Evolutionary conservation across 2,329 filamentous ascomycete species (phyloP).

Genomic region (Neospermospora avenae): DNA sequence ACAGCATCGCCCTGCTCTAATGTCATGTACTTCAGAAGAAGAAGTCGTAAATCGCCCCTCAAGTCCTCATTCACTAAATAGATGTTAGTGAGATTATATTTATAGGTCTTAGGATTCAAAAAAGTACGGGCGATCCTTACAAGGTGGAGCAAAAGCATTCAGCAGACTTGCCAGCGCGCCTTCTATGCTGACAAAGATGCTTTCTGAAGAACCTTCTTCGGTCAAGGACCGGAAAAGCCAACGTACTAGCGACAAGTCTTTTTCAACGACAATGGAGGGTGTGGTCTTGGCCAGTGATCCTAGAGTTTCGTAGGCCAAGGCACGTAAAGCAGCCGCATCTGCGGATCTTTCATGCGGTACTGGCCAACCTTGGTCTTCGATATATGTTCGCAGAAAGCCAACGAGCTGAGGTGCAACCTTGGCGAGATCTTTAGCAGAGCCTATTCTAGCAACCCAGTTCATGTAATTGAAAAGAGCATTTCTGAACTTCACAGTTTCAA

Average conservation of each 20-base stretch:
- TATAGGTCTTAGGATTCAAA: not conserved
- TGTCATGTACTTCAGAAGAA: constrained; percentile 68
- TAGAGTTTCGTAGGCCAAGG: constrained; percentile 85
- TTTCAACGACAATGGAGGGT: constrained; percentile 52
- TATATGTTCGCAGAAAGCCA: constrained; percentile 65
- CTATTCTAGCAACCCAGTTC: constrained; percentile 79
- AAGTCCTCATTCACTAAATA: constrained; percentile 36
- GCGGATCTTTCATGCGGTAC: constrained; percentile 53
- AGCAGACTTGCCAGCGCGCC: constrained; percentile 78
- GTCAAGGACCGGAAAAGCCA: constrained; percentile 85
- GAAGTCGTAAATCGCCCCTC: constrained; percentile 36
- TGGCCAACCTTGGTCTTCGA: constrained; percentile 83
- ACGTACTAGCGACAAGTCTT: constrained; percentile 52
- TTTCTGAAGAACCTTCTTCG: constrained; percentile 70
- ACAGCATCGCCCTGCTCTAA: constrained; percentile 47
- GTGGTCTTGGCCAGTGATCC: constrained; percentile 71
- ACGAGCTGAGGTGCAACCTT: constrained; percentile 68
- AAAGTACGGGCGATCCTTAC: not conserved
- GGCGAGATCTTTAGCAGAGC: constrained; percentile 56
- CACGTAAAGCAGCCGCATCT: constrained; percentile 65
- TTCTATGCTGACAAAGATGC: constrained; percentile 82
- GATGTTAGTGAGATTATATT: not conserved
- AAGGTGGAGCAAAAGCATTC: constrained; percentile 46
- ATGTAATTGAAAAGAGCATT: constrained; percentile 82
- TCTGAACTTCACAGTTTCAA: constrained; percentile 73